A percentile compares a stretch with the other conserved stretches of the same genome.
Evolutionary conservation across 768 basidiomycete genomes (phyloP).

Genomic region (Xerocomus potaroensis): DNA sequence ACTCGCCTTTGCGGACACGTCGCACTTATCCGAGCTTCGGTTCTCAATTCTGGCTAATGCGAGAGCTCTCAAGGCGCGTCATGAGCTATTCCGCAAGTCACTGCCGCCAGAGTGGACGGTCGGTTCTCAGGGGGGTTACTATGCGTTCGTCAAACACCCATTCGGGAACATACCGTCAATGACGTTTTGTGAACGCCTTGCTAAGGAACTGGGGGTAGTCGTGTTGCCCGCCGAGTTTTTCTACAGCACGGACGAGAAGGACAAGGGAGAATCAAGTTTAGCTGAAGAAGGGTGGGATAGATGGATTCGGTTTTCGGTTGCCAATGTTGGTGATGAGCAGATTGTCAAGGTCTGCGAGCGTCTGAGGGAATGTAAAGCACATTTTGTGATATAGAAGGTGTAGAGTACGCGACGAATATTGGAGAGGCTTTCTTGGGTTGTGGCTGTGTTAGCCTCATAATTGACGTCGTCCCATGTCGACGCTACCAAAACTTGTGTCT

Average conservation of each 20-base stretch:
- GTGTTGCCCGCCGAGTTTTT: slow-evolving; percentile 68
- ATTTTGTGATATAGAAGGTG: no score
- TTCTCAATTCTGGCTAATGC: slow-evolving; percentile 53
- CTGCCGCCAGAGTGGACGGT: slow-evolving; percentile 58
- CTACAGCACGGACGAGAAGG: slow-evolving; percentile 18
- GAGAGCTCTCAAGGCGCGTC: slow-evolving; percentile 46
- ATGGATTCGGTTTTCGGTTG: slow-evolving; percentile 79
- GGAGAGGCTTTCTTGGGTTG: no score
- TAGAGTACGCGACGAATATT: no score
- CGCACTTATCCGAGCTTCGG: slow-evolving; percentile 46
- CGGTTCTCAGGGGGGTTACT: slow-evolving; percentile 68
- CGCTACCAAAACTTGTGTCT: slow-evolving; percentile 24
- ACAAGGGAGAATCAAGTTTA: slow-evolving; percentile 16
- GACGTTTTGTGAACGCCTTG: slow-evolving; percentile 57
- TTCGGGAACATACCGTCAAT: slow-evolving; percentile 44
- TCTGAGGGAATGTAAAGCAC: slow-evolving; percentile 36
- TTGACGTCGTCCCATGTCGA: slow-evolving; percentile 6
- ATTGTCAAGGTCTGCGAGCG: slow-evolving; percentile 50
- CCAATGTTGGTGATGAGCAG: slow-evolving; percentile 69
- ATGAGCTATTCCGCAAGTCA: slow-evolving; percentile 47
- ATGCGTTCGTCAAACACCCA: slow-evolving; percentile 71
- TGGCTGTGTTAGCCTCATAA: background rate
- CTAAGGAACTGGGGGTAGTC: slow-evolving; percentile 58
- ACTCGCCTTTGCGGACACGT: slow-evolving; percentile 50
- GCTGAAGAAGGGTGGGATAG: slow-evolving; percentile 40